Evolutionary conservation across 139 green algal genomes (phyloP).

Genomic region (Diplosphaera chodatii): DNA sequence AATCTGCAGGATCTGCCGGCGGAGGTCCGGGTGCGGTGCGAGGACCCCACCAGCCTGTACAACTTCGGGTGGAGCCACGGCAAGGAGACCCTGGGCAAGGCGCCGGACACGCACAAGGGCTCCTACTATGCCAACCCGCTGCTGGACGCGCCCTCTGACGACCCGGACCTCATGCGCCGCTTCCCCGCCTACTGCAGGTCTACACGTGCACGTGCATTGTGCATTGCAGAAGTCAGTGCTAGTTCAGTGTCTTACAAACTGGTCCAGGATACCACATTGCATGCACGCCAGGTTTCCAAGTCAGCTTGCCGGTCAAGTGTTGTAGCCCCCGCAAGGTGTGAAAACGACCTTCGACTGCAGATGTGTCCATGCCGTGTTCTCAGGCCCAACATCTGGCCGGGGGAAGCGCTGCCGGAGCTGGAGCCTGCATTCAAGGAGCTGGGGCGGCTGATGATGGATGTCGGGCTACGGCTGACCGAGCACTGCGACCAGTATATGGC

Average conservation of each 20-base stretch:
- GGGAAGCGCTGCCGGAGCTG: conserved; percentile 49
- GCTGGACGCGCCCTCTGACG: conserved; percentile 17
- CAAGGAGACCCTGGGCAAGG: conserved; percentile 40
- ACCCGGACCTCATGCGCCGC: not conserved
- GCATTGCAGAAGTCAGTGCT: too few species aligned
- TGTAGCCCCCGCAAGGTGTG: too few species aligned
- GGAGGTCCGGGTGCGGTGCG: conserved; percentile 16
- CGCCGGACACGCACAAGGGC: conserved; percentile 51
- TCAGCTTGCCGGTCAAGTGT: too few species aligned
- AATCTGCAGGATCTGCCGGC: conserved; percentile 27
- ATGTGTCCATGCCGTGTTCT: too few species aligned
- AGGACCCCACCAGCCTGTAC: conserved; percentile 46
- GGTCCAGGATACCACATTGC: too few species aligned
- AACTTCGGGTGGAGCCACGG: conserved; percentile 71
- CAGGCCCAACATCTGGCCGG: conserved; percentile 69
- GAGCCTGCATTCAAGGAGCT: conserved; percentile 53
- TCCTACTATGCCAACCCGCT: conserved; percentile 69
- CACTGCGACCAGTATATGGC: conserved; percentile 37
- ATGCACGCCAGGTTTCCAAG: too few species aligned
- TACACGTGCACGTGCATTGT: too few species aligned
- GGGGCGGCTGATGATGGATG: conserved; percentile 40
- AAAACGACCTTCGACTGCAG: too few species aligned
- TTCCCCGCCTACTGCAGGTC: conserved; percentile 40
- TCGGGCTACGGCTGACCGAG: conserved; percentile 43
- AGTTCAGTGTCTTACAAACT: too few species aligned